phyloP scores from a whole-genome alignment of 192 early-diverging fungal species.

The Mortierella alpina region DNA sequence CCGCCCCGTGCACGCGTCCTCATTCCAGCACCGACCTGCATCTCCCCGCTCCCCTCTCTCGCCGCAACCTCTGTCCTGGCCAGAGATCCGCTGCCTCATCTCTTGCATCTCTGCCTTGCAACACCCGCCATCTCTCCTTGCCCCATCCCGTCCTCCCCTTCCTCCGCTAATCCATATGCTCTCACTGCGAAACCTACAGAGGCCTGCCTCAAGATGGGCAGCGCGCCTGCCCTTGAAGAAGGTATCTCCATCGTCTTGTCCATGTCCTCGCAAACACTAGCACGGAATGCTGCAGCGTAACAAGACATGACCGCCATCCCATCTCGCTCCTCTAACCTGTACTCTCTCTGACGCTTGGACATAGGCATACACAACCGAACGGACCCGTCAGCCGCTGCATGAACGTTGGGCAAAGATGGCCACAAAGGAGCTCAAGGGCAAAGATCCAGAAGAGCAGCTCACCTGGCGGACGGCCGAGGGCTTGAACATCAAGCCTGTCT shows the following conservation, averaged over 20 bases:
- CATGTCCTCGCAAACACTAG: too few relatives aligned
- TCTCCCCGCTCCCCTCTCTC: too few relatives aligned
- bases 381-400: constrained; percentile 66
- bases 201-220: constrained; percentile 30
- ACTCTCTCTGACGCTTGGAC: neutral
- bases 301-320: neutral
- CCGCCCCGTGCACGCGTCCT: neutral
- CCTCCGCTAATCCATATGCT: constrained; percentile 15
- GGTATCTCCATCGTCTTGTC: constrained; percentile 3
- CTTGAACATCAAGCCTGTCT: constrained; percentile 87
- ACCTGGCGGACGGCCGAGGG: constrained; percentile 90
- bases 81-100: too few relatives aligned
- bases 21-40: too few relatives aligned
- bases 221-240: constrained; percentile 32
- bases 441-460: constrained; percentile 76
- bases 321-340: neutral
- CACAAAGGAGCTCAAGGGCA: constrained; percentile 88
- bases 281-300: too few relatives aligned
- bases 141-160: neutral
- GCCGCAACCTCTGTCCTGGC: too few relatives aligned
- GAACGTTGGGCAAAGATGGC: constrained; percentile 79
- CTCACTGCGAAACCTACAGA: constrained; percentile 33
- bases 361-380: constrained; percentile 49
- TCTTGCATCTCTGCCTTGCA: neutral
- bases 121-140: constrained; percentile 1